Evolutionary conservation across 352 stramenopile species (phyloP).

Genomic region (Pythium vanterpoolii): DNA sequence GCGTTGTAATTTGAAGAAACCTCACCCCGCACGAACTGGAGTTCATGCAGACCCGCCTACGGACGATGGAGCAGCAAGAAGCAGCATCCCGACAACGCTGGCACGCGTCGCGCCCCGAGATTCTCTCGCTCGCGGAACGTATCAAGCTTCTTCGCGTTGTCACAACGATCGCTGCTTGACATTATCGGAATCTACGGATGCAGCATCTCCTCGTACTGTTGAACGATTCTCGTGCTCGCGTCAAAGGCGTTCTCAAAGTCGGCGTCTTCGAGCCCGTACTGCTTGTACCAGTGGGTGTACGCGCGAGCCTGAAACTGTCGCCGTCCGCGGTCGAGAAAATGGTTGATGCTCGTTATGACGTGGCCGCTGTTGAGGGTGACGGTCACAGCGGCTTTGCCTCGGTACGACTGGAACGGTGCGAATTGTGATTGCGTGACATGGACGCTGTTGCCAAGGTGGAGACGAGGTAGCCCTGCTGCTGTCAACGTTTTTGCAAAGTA

Average conservation of each 20-base stretch:
- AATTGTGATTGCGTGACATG: conserved; percentile 8
- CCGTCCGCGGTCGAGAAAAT: conserved; percentile 43
- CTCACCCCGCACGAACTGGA: conserved; percentile 10
- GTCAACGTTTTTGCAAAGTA: background rate
- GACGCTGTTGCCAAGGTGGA: conserved; percentile 9
- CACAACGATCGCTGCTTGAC: background rate
- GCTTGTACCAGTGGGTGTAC: conserved; percentile 63
- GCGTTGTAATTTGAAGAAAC: background rate
- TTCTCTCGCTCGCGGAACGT: conserved; percentile 26
- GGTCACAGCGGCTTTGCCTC: conserved; percentile 28
- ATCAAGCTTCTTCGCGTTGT: conserved; percentile 14
- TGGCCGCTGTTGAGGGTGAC: conserved; percentile 53
- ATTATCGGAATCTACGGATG: background rate
- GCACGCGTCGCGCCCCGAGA: conserved; percentile 21
- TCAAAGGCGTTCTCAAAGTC: conserved; percentile 49
- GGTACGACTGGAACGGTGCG: conserved; percentile 18
- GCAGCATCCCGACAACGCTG: conserved; percentile 6
- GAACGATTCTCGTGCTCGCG: conserved; percentile 32
- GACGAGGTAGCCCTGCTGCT: background rate
- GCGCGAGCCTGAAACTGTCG: conserved; percentile 40
- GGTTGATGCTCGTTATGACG: conserved; percentile 33
- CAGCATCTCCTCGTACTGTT: conserved; percentile 32
- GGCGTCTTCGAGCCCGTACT: conserved; percentile 49
- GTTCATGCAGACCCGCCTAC: conserved; percentile 14
- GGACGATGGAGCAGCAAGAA: conserved; percentile 23